Conservation (phyloP, 495 filamentous ascomycete species). For the Darksidea phi region DNA sequence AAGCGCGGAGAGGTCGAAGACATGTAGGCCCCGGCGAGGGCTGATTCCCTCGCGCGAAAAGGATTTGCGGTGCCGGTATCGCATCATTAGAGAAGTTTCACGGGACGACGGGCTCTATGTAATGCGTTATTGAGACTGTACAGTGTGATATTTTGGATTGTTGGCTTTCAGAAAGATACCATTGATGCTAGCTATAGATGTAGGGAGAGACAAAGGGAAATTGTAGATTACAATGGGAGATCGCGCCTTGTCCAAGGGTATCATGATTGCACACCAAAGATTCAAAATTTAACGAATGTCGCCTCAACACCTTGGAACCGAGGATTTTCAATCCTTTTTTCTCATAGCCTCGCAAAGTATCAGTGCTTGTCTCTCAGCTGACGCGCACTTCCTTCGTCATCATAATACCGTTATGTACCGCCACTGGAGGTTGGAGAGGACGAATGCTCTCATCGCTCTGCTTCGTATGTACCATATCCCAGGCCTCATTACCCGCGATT, state of each 20-base stretch:
- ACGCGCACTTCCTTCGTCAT: constrained; percentile 33
- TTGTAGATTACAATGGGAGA: too few relatives aligned
- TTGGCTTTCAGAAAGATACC: too few relatives aligned
- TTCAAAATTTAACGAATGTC: not conserved
- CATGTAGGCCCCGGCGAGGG: too few relatives aligned
- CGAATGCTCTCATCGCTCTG: constrained; percentile 24
- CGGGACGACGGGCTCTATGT: too few relatives aligned
- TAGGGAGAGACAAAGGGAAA: too few relatives aligned
- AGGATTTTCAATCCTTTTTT: not conserved
- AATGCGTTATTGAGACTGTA: too few relatives aligned
- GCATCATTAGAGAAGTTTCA: too few relatives aligned
- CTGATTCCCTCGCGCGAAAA: too few relatives aligned
- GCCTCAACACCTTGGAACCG: not conserved
- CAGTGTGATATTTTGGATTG: too few relatives aligned
- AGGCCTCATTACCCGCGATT: constrained; percentile 19
- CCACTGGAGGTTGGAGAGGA: constrained; percentile 18
- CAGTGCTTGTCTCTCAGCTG: constrained; percentile 1
- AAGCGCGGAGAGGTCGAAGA: too few relatives aligned
- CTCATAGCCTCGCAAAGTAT: not conserved
- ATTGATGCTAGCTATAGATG: too few relatives aligned
- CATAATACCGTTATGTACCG: constrained; percentile 23
- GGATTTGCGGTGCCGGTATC: too few relatives aligned
- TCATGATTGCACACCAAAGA: not conserved
- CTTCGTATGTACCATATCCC: constrained; percentile 26
- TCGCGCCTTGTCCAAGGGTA: not conserved